These are phyloP conservation scores for Mycosphaerella sp. DNA, from an alignment of 2,329 filamentous ascomycete species.

Conservation along the genomic window DNA sequence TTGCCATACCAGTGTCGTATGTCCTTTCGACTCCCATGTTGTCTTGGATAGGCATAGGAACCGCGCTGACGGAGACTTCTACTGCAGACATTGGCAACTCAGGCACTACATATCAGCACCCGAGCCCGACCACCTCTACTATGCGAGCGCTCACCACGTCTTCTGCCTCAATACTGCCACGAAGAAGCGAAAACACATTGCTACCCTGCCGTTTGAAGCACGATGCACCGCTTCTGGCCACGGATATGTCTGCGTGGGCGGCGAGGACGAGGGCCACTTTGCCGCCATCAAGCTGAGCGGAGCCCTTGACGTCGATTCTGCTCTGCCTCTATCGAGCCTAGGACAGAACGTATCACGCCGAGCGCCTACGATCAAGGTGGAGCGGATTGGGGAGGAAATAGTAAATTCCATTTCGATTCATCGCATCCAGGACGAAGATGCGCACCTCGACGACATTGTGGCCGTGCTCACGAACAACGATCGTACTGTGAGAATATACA, in stretches of 20 bases:
- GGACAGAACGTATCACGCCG: conserved; percentile 9
- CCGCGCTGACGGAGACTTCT: not conserved
- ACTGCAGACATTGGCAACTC: conserved; percentile 71
- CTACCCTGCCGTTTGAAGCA: conserved; percentile 62
- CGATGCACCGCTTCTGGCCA: conserved; percentile 79
- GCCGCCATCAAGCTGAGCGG: conserved; percentile 62
- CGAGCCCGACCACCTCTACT: conserved; percentile 72
- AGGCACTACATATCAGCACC: conserved; percentile 83
- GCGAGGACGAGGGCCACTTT: conserved; percentile 77
- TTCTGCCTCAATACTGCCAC: conserved; percentile 56
- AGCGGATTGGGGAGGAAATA: conserved; percentile 57
- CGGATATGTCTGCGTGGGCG: conserved; percentile 87
- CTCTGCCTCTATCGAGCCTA: conserved; percentile 47
- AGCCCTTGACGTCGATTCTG: conserved; percentile 50
- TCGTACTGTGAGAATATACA: conserved; percentile 77
- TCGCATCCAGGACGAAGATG: conserved; percentile 49
- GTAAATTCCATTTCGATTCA: conserved; percentile 63
- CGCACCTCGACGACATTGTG: conserved; percentile 49
- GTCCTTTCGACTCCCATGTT: conserved; percentile 36
- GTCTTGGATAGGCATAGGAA: not conserved
- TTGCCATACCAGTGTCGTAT: conserved; percentile 46
- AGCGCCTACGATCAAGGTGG: conserved; percentile 46
- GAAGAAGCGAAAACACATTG: conserved; percentile 67
- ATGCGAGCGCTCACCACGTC: conserved; percentile 65
- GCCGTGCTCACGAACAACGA: conserved; percentile 86